These are phyloP conservation scores for Luffa aegyptiaca DNA, from an alignment of 306 rosid genomes.

Conservation along the genomic window DNA sequence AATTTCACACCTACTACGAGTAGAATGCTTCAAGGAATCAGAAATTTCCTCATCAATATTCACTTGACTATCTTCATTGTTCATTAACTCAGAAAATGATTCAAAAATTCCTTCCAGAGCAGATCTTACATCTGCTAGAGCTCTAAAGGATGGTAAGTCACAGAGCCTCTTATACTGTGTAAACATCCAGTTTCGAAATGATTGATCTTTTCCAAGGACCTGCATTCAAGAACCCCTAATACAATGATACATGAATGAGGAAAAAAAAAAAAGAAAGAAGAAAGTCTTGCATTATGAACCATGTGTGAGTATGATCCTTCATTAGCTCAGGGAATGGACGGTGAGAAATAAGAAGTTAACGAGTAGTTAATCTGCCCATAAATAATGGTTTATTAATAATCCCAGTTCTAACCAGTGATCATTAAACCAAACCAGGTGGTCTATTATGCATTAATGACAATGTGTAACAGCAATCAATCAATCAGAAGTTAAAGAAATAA, in stretches of 20 bases:
- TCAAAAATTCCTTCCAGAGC: slow-evolving; percentile 37
- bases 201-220: slow-evolving; percentile 61
- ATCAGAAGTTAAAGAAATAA: background rate
- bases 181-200: slow-evolving; percentile 53
- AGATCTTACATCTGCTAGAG: slow-evolving; percentile 31
- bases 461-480: background rate
- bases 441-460: background rate
- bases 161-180: slow-evolving; percentile 46
- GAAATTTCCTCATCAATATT: slow-evolving; percentile 60
- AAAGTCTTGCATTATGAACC: background rate
- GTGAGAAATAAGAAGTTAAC: background rate
- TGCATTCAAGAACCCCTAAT: slow-evolving; percentile 25
- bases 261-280: background rate
- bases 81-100: slow-evolving; percentile 30
- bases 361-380: background rate
- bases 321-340: background rate
- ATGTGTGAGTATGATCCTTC: background rate
- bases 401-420: background rate
- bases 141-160: slow-evolving; percentile 26
- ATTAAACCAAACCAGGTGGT: background rate
- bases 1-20: slow-evolving; percentile 39
- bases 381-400: background rate
- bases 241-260: background rate
- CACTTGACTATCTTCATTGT: slow-evolving; percentile 29
- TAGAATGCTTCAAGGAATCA: slow-evolving; percentile 32